Base-by-base conservation (phyloP, 176 grass and related monocot genomes). In the Carex scoparia region DNA sequence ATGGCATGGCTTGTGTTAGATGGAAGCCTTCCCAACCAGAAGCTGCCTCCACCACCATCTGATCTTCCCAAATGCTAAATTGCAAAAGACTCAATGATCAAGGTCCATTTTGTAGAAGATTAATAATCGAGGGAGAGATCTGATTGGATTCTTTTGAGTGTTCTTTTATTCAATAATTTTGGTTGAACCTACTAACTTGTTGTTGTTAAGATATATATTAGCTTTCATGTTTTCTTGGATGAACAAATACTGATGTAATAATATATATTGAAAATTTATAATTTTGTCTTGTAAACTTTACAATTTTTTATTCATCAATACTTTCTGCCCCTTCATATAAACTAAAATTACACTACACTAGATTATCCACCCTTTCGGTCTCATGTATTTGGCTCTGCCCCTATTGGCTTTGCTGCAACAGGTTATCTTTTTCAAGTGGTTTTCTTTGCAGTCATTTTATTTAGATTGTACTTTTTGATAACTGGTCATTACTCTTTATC, bases 1-100 rank as follows among this genome's bases (percentile, higher is more conserved):
- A 97, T 94, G 94, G 94, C 87, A 79, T 94, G 94, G 94, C 87
- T 94, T 35, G 94, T 97, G 71, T 85, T 89, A 49, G 85, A 90
- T 79, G 92, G 92, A 66, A 84, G 62, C 77, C 86, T 91, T 10
- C 92, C 87, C 5, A 88, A 68, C 58, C 88, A 94, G 77, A 97
- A 97, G 87, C 88, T 97, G 61, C 88, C 90, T 46, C 90, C 92
- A 38, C 92, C 94, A 63, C 92, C 94, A 49, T 90, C 88, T 1
- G 88, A 97, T 80, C 83, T 97, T 63, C 94, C 94, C 48, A 89
- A 4, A 1, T 97, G 94, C 54, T 97, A 74, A 12, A 49, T 42
- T 62, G 18, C 32, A 65, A 71, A 71, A 8, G 16, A 72, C 3
- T 75, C 1, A 15, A 27, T 12, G 15, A 18, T 57, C 40, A 11